Percentiles rank a stretch among this genome's conserved stretches.
These are phyloP conservation scores for Diaporthe velutina DNA, from an alignment of 2,329 filamentous ascomycete genomes.

Conservation along the genomic window DNA sequence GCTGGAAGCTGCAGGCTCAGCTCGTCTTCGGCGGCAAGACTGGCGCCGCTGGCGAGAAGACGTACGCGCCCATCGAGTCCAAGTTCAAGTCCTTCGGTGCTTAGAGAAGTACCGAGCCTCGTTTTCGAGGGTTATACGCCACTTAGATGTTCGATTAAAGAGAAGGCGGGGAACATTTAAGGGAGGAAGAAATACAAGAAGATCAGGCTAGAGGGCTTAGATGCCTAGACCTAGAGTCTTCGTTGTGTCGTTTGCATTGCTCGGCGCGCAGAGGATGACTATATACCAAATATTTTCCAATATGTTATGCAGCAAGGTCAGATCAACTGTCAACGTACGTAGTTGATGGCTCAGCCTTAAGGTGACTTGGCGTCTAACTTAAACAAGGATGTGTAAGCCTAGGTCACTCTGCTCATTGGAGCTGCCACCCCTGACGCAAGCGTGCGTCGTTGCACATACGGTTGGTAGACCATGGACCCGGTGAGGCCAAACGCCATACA, in stretches of 20 bases:
- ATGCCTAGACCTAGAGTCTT: conserved; percentile 26
- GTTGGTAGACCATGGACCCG: too few relatives aligned
- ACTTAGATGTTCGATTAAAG: not conserved
- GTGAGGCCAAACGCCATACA: conserved; percentile 4
- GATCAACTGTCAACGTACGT: not conserved
- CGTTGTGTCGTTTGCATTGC: conserved; percentile 15
- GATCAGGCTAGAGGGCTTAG: conserved; percentile 23
- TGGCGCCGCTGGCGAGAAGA: conserved; percentile 72
- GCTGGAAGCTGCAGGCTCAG: conserved; percentile 85
- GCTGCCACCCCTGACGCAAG: not conserved
- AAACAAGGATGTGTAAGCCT: not conserved
- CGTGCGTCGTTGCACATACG: not conserved
- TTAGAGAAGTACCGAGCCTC: conserved; percentile 45
- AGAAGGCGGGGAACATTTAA: not conserved
- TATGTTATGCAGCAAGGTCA: conserved; percentile 1
- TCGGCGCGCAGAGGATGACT: conserved; percentile 5
- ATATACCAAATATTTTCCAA: conserved; percentile 19
- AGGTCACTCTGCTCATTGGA: not conserved
- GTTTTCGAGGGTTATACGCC: too few relatives aligned
- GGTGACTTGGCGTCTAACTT: not conserved
- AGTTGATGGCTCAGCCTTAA: not conserved
- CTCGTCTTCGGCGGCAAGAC: conserved; percentile 82
- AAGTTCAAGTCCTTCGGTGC: conserved; percentile 75
- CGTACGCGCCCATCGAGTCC: conserved; percentile 73
- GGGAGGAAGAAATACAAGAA: not conserved